These are phyloP conservation scores for Pseudoscleropodium purum DNA, from an alignment of 225 moss, liverwort and hornwort species.

Conservation along the genomic window DNA sequence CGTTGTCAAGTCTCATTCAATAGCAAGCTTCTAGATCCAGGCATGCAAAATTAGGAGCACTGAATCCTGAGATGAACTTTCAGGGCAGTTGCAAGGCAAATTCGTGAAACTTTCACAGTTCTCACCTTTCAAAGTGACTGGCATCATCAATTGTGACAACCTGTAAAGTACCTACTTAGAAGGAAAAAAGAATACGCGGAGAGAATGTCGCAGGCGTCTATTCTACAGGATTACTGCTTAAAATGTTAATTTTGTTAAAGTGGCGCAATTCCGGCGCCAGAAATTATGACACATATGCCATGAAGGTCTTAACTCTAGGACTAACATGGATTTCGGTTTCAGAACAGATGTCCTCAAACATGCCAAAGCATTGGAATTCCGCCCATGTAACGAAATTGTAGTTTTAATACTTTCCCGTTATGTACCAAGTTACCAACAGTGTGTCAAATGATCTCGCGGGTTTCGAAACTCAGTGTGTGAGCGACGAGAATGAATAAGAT, in stretches of 20 bases:
- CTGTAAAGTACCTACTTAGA: not conserved
- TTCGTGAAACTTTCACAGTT: not conserved
- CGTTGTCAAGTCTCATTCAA: not conserved
- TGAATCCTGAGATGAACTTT: not conserved
- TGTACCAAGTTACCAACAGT: not conserved
- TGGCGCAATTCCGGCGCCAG: too few species aligned
- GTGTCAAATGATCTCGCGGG: not conserved
- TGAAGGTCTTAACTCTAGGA: too few species aligned
- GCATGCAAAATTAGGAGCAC: not conserved
- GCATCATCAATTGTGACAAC: not conserved
- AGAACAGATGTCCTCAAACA: too few species aligned
- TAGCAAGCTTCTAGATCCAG: not conserved
- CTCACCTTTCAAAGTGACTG: not conserved
- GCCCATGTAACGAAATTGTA: too few species aligned
- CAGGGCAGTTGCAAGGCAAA: not conserved
- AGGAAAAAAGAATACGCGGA: not conserved
- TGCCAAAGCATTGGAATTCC: too few species aligned
- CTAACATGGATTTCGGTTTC: too few species aligned
- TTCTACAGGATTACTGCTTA: not conserved
- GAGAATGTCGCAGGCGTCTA: not conserved
- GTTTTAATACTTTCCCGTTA: not conserved
- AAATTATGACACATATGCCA: too few species aligned
- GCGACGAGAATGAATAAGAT: not conserved
- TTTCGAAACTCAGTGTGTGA: not conserved
- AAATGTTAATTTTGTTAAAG: too few species aligned